Evolutionary conservation across 2,329 filamentous ascomycete genomes (phyloP), one percentile per base, ranked within the genome.

Genomic region (Allantophomopsis lycopodina): DNA sequence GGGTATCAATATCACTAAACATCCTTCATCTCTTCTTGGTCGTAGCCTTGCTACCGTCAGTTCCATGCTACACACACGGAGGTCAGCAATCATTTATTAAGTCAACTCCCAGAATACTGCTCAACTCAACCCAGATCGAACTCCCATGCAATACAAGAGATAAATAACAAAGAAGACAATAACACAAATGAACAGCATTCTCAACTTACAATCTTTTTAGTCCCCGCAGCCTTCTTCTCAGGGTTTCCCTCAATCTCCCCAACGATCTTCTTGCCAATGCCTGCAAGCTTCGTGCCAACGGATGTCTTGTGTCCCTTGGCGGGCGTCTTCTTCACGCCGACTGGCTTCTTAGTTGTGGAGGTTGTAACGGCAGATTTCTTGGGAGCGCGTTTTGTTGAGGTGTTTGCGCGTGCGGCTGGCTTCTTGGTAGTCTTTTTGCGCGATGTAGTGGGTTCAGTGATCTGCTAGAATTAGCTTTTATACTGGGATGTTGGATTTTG

Each of bases 171-270:
- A 20, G 7, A 20, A 20, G 12, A 15, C 16, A 34, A 13, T 7
- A 8, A 13, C 7, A 14, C 8, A 6, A 34, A 15, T 3, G 11
- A 34, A 13, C 14, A 34, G 32, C 7, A 14, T 4, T 34, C 16
- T 8, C 6, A 7, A 15, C 32, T 15, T 15, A 15, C 32, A 34
- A 34, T 18, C 32, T 15, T 15, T 12, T 18, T 18, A 3, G 32
- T 18, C 32, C 32, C 14, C 6, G 14, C 32, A 15, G 14, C 58
- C 53, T 60, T 60, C 50, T 60, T 61, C 38, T 46, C 56, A n/a
- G 58, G 55, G 37, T 59, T 60, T 17, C 39, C 42, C 21, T 55
- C 53, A 15, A 58, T 41, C 40, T 46, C 48, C 6, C 48, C 52
- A 28, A 51, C 54, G 7, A 39, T 50, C 47, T 57, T 57, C 48